Evolutionary conservation across 1,139 yeast genomes (phyloP).

Genomic region (Zygosaccharomyces sapae): DNA sequence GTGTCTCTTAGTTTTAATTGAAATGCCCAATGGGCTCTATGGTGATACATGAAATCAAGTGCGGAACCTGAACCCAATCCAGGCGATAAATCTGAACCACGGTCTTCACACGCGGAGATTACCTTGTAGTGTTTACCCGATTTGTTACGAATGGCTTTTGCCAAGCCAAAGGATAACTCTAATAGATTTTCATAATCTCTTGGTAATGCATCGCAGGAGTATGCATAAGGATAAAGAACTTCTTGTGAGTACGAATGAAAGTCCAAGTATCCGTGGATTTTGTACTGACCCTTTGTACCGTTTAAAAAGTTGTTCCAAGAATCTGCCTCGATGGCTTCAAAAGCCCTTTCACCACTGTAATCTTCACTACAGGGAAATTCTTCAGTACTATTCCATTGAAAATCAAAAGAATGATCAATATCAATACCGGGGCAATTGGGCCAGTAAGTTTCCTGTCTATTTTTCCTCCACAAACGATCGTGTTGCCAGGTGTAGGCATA

Average conservation of each 20-base stretch:
- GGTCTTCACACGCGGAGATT: slow-evolving; percentile 73
- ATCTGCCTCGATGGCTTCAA: slow-evolving; percentile 70
- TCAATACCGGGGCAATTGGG: slow-evolving; percentile 77
- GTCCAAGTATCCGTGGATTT: slow-evolving; percentile 71
- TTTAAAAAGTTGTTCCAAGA: slow-evolving; percentile 64
- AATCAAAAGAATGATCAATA: slow-evolving; percentile 79
- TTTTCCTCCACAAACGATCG: slow-evolving; percentile 86
- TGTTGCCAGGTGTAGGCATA: slow-evolving; percentile 75
- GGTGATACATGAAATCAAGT: slow-evolving; percentile 79
- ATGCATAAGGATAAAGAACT: slow-evolving; percentile 77
- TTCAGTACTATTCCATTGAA: slow-evolving; percentile 61
- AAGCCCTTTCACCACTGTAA: slow-evolving; percentile 71
- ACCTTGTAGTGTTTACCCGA: slow-evolving; percentile 65
- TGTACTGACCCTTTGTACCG: slow-evolving; percentile 53
- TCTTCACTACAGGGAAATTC: slow-evolving; percentile 77
- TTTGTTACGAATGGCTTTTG: slow-evolving; percentile 62
- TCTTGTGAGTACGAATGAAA: slow-evolving; percentile 84
- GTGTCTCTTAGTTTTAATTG: slow-evolving; percentile 78
- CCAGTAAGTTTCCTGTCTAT: slow-evolving; percentile 68
- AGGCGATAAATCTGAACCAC: slow-evolving; percentile 62
- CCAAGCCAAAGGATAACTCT: slow-evolving; percentile 75
- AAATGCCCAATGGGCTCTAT: slow-evolving; percentile 79
- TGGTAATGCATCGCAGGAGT: slow-evolving; percentile 66
- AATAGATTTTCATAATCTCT: slow-evolving; percentile 75
- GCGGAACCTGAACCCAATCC: slow-evolving; percentile 79